Evolutionary conservation across 1,139 yeast genomes (phyloP).

Genomic region (Hemisphaericaspora xylanilytica): DNA sequence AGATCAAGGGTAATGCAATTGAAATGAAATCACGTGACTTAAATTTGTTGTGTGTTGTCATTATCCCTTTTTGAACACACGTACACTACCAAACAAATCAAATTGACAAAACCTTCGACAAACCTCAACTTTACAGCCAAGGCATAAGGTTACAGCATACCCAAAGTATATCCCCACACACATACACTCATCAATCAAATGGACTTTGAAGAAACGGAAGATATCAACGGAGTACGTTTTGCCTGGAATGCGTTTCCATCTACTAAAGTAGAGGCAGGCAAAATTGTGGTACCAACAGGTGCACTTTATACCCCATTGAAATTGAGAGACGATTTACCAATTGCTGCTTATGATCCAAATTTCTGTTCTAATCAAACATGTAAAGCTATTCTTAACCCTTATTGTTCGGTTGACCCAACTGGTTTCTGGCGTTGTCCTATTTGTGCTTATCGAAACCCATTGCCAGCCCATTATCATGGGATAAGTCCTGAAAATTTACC

Average conservation of each 20-base stretch:
- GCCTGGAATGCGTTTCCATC: slow-evolving; percentile 67
- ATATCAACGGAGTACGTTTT: slow-evolving; percentile 49
- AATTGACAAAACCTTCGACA: too few relatives aligned
- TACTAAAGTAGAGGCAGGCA: slow-evolving; percentile 84
- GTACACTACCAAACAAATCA: too few relatives aligned
- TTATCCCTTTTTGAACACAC: too few relatives aligned
- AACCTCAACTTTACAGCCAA: too few relatives aligned
- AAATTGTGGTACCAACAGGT: slow-evolving; percentile 93
- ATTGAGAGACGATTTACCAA: slow-evolving; percentile 71
- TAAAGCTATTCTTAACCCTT: slow-evolving; percentile 85
- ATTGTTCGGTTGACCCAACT: slow-evolving; percentile 78
- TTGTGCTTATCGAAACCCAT: slow-evolving; percentile 78
- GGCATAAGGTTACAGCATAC: too few relatives aligned
- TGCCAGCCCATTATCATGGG: slow-evolving; percentile 88
- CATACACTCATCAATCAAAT: slow-evolving; percentile 20
- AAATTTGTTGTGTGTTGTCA: too few relatives aligned
- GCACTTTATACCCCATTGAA: slow-evolving; percentile 91
- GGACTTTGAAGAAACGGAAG: slow-evolving; percentile 53
- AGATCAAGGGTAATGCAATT: too few relatives aligned
- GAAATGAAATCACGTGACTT: too few relatives aligned
- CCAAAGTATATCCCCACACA: not conserved
- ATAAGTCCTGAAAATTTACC: slow-evolving; percentile 84
- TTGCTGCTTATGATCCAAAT: slow-evolving; percentile 88
- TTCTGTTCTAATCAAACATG: slow-evolving; percentile 78
- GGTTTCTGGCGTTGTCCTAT: slow-evolving; percentile 90